Base-by-base conservation (phyloP, 176 grass and related monocot genomes). In the Triticum urartu region DNA sequence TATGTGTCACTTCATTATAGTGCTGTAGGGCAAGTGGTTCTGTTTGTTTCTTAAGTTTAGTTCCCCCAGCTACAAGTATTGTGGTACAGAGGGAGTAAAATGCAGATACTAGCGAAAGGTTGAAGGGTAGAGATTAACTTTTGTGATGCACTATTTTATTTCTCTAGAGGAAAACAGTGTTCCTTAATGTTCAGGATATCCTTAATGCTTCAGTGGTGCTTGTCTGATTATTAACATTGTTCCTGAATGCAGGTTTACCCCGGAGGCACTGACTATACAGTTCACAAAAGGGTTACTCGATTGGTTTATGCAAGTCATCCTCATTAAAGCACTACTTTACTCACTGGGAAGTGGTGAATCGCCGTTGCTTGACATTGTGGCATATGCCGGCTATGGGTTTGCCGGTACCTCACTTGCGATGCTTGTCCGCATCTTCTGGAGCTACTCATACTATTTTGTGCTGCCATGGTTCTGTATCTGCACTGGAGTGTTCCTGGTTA, bases 311-410 rank as follows among this genome's bases (percentile, higher is more conserved):
- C 91, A 93, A 88, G 82, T 93, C 21, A 68, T 90, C 35, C 69
- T 98, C 47, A 89, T 98, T 50, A 90, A 91, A 86, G 89, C 59
- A 30, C 73, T 95, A 45, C 59, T 93, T 5, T 93, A 92, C 83
- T 87, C 73, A 14, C 66, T 95, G 50, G 95, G 93, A 68, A 83
- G 91, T 59, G 74, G 89, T 33, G 95, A 98, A 47, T 83, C 91
- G 0, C 89, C 89, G 1, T 82, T 98, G 72, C 85, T 98, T 5
- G 95, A 98, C 72, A 79, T 93, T 0, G 91, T 92, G 34, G 93
- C 95, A 0, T 98, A 95, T 17, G 88, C 82, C 80, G 95, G 95
- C 10, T 98, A 95, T 40, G 87, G 87, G 21, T 95, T 95, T 43
- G 79, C 89, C 3, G 89, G 87, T 3, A 84, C 91, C 48, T 93